phyloP scores from a whole-genome alignment of 441 rosid species.

The Aquilaria agallochum region DNA sequence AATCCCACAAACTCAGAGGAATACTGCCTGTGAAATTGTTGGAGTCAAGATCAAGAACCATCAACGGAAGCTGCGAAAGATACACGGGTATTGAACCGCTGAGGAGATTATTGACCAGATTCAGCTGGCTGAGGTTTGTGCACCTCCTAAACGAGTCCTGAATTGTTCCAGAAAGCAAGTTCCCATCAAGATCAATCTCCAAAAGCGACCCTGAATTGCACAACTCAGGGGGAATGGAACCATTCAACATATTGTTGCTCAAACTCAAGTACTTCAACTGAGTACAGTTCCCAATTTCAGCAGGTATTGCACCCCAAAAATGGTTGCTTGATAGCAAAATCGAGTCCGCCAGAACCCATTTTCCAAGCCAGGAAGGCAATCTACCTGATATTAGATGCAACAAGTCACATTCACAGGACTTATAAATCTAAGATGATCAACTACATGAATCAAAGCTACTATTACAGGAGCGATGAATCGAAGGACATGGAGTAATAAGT shows the following conservation, averaged over 20 bases:
- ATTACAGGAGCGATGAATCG: no score
- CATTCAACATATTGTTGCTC: constrained; percentile 57
- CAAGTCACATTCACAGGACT: no score
- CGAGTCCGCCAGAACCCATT: constrained; percentile 58
- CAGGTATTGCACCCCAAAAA: constrained; percentile 55
- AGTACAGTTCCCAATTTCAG: constrained; percentile 60
- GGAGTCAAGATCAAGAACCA: constrained; percentile 72
- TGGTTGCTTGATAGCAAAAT: constrained; percentile 58
- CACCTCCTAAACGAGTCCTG: constrained; percentile 61
- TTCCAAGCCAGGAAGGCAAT: constrained; percentile 76
- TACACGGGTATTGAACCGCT: constrained; percentile 63
- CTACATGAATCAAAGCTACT: no score
- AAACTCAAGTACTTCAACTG: constrained; percentile 47
- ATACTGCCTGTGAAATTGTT: constrained; percentile 67
- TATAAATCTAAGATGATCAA: no score
- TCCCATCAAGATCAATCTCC: constrained; percentile 60
- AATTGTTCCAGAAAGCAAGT: constrained; percentile 51
- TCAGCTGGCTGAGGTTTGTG: constrained; percentile 56
- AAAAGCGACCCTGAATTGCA: constrained; percentile 55
- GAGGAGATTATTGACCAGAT: constrained; percentile 49
- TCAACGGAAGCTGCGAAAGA: constrained; percentile 66
- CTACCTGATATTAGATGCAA: not conserved
- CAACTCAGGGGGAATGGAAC: constrained; percentile 62
- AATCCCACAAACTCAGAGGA: constrained; percentile 68
- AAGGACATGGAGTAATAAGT: no score